Conservation (phyloP, 345 rosid genomes). For the Camelina neglecta region DNA sequence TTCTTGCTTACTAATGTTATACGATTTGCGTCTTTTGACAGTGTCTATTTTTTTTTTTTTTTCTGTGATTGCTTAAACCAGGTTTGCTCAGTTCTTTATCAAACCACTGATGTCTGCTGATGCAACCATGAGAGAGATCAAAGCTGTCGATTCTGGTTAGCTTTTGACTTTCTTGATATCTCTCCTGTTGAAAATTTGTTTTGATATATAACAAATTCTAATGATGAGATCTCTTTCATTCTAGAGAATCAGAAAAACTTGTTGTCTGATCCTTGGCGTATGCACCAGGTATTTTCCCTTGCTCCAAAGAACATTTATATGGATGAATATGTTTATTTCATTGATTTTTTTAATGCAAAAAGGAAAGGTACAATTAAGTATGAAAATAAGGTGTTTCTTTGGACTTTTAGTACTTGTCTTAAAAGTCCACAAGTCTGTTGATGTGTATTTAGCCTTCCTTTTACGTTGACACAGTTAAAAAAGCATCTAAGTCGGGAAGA, state of each 20-base stretch:
- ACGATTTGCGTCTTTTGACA: slow-evolving; percentile 16
- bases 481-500: slow-evolving; percentile 70
- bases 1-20: slow-evolving; percentile 7
- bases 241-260: slow-evolving; percentile 87
- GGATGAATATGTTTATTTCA: not conserved
- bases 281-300: slow-evolving; percentile 61
- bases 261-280: slow-evolving; percentile 76
- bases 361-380: too few species aligned
- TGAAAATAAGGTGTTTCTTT: not conserved
- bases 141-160: slow-evolving; percentile 91
- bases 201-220: not conserved
- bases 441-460: not conserved
- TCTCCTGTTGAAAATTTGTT: not conserved
- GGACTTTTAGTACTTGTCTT: not conserved
- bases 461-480: slow-evolving; percentile 57
- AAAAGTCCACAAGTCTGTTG: slow-evolving; percentile 13
- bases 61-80: slow-evolving; percentile 37
- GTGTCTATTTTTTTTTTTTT: slow-evolving; percentile 32
- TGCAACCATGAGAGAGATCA: slow-evolving; percentile 88
- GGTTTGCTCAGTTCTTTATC: slow-evolving; percentile 86
- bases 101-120: slow-evolving; percentile 90
- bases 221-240: slow-evolving; percentile 36
- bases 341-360: too few species aligned
- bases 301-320: not conserved
- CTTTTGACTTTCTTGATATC: slow-evolving; percentile 3